Base-by-base conservation (phyloP, 2,329 filamentous ascomycete species). In the Sporothrix inflata region DNA sequence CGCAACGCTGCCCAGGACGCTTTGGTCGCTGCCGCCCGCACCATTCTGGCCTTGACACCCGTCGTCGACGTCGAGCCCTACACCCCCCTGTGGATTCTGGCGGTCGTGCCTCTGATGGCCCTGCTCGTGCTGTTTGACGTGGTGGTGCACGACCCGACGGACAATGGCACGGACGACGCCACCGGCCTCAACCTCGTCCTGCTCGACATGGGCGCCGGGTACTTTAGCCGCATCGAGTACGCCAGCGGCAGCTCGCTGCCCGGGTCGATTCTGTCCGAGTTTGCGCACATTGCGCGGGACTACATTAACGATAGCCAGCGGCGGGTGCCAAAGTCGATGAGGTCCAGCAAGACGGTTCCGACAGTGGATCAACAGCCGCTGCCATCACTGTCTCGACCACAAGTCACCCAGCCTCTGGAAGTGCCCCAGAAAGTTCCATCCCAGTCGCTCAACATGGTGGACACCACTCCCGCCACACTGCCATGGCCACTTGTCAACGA, bases 201-300 rank as follows among this genome's bases (percentile, higher is more conserved):
- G 0, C 77, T 85, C 11, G 83, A 83, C 61, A 79, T 84, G 72
- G 81, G 77, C 4, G 81, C 79, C 8, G 83, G 81, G 1, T 82
- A 84, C 73, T 85, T 85, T 60, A 82, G 80, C 65, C 77, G 80
- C 8, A 75, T 84, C 8, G 83, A 84, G 73, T 82, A 79, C 69
- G 79, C 79, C 11, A 82, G 81, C 19, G 78, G 76, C 24, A 60
- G 70, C 47, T 63, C 71, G 0, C 74, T 84, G 0, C 82, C 80
- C 0, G 78, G 78, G 0, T 82, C 81, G 1, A 74, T 83, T 4
- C 75, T 83, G 4, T 77, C 80, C 2, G 80, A 83, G 53, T 83
- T 84, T 71, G 78, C 81, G 0, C 78, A 83, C 72, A 83, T 84
- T 63, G 83, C 83, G 0, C 77, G 82, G 1, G 80, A 84, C 53